These are phyloP conservation scores for Ascoidea rubescens DNA, from an alignment of 805 yeast species.

Conservation along the genomic window DNA sequence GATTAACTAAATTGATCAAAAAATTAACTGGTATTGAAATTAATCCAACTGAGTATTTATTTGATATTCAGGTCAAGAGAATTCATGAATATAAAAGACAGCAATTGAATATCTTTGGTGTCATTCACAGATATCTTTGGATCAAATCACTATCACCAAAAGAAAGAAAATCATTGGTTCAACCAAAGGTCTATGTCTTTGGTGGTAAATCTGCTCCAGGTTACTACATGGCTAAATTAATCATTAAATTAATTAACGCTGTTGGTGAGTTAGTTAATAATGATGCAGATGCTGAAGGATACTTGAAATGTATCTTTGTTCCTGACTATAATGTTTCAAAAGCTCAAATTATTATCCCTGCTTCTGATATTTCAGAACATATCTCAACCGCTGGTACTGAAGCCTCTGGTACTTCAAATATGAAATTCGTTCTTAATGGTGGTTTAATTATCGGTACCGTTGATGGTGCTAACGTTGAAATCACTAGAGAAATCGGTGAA, in stretches of 20 bases:
- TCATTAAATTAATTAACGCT: constrained; percentile 72
- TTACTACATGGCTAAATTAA: constrained; percentile 85
- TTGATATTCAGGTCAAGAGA: constrained; percentile 88
- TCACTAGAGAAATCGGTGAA: constrained; percentile 86
- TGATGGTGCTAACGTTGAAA: constrained; percentile 94
- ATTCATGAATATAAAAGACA: constrained; percentile 95
- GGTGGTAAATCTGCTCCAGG: constrained; percentile 99
- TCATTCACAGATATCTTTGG: constrained; percentile 66
- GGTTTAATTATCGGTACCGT: constrained; percentile 92
- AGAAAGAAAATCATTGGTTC: constrained; percentile 44
- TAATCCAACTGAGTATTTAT: constrained; percentile 58
- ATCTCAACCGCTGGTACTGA: constrained; percentile 96
- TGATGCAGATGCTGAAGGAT: constrained; percentile 60
- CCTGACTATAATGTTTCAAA: constrained; percentile 92
- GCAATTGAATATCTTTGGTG: constrained; percentile 84
- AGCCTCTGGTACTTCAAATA: constrained; percentile 91
- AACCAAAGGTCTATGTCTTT: constrained; percentile 67
- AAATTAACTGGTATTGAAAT: constrained; percentile 37
- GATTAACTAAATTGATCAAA: constrained; percentile 55
- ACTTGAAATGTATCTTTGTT: constrained; percentile 74
- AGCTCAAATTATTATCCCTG: constrained; percentile 85
- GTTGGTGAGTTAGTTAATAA: constrained; percentile 72
- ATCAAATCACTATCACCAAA: constrained; percentile 55
- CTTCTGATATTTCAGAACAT: constrained; percentile 83
- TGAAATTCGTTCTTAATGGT: constrained; percentile 91